Evolutionary conservation across 164 flowering plant genomes (phyloP), one percentile per base, ranked within the genome.

Genomic region (Buxus sempervirens): DNA sequence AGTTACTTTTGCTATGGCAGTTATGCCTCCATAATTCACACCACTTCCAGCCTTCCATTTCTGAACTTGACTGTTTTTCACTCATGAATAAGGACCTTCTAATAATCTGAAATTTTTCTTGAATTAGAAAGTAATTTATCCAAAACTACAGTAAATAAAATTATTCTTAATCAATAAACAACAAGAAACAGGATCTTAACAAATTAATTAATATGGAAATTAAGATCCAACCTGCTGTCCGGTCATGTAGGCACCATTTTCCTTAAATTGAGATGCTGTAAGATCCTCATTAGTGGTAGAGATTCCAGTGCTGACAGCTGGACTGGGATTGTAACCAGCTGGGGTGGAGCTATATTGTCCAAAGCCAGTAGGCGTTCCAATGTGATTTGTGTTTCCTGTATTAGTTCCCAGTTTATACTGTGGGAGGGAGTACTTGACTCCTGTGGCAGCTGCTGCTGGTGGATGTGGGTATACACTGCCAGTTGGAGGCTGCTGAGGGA

Each of bases 401-500:
- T 88, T 89, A 48, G 79, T 63, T 68, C 87, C 90, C 15, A 87
- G 80, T 78, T 88, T 90, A 75, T 79, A 90, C 55, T 88, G 96
- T 8, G 91, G 74, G 67, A 85, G 76, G 49, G 96, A 70, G 76
- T 83, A 93, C 75, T 89, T 93, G 64, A 84, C 84, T 23, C 87
- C 83, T 53, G 82, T 49, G 0, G 81, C 73, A 60, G 83, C 77
- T 36, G 80, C 75, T 63, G 70, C 71, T 55, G 79, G 71, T 23
- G 88, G 86, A 65, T 87, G 64, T 45, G 86, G 89, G 70, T 84
- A 89, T 25, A 86, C 60, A 66, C 68, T 71, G 57, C 91, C 90
- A 57, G 84, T 75, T 73, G 84, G 90, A 76, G 89, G 90, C 71
- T 93, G 98, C 73, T 90, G 96, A 62, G 90, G 91, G 48, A 84